These are phyloP conservation scores for Fusarium penzigii DNA, from an alignment of 2,329 filamentous ascomycete species.

Conservation along the genomic window DNA sequence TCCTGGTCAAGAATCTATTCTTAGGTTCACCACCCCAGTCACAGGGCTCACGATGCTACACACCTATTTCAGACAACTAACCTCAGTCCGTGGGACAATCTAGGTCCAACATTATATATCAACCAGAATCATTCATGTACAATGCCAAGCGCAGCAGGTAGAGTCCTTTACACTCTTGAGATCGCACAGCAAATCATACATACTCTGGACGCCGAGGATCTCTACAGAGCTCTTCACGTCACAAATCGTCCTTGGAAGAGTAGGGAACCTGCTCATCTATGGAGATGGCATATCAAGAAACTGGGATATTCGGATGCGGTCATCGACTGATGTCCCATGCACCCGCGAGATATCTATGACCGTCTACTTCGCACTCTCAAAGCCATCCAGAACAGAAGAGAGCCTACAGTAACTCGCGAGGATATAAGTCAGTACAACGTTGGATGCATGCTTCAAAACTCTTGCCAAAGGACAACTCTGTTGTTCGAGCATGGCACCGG, in stretches of 20 bases:
- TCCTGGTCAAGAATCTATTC: no score
- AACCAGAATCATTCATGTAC: no score
- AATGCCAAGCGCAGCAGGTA: slow-evolving; percentile 8
- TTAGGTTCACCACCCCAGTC: no score
- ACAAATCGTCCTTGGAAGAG: slow-evolving; percentile 9
- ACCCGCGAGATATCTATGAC: slow-evolving; percentile 2
- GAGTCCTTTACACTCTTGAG: slow-evolving; percentile 13
- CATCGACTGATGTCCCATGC: slow-evolving; percentile 1
- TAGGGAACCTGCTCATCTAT: slow-evolving; percentile 1
- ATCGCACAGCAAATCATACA: slow-evolving; percentile 14
- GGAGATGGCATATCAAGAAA: slow-evolving; percentile 1
- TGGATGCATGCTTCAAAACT: slow-evolving; percentile 1
- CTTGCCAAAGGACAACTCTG: no score
- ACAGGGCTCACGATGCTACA: no score
- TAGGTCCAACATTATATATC: no score
- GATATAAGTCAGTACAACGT: not conserved
- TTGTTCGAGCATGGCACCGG: no score
- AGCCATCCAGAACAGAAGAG: not conserved
- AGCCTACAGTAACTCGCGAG: not conserved
- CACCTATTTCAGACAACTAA: no score
- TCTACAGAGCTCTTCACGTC: slow-evolving; percentile 3
- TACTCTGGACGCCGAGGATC: slow-evolving; percentile 3
- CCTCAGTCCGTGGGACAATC: no score
- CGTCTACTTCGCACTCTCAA: slow-evolving; percentile 2
- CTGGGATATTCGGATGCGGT: slow-evolving; percentile 4